phyloP scores from a whole-genome alignment of 106 monocot species.

The Narthecium ossifragum region DNA sequence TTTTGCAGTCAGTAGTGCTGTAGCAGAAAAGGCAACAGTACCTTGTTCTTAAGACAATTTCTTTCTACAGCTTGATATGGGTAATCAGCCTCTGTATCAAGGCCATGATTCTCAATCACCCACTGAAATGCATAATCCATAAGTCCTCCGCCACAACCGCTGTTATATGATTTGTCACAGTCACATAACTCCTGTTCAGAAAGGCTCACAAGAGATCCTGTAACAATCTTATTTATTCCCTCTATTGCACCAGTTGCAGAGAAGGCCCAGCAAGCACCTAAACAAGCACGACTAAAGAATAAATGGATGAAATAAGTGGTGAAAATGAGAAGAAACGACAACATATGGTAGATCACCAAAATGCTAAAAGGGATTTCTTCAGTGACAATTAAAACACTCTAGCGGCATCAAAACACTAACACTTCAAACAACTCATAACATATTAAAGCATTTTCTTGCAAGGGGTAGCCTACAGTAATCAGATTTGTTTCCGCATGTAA shows the following conservation, averaged over 20 bases:
- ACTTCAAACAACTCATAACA: no score
- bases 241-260: constrained; percentile 97
- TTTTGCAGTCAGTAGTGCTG: neutral
- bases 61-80: constrained; percentile 55
- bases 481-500: no score
- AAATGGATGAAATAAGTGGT: no score
- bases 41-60: constrained; percentile 74
- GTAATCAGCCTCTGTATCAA: constrained; percentile 88
- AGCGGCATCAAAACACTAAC: no score
- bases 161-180: constrained; percentile 80
- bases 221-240: constrained; percentile 93
- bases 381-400: no score
- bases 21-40: constrained; percentile 10
- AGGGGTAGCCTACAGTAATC: no score
- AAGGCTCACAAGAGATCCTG: constrained; percentile 82
- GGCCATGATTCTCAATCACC: constrained; percentile 75
- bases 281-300: neutral
- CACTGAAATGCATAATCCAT: constrained; percentile 97
- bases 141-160: constrained; percentile 80
- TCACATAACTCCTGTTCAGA: constrained; percentile 95
- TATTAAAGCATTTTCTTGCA: no score
- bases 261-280: constrained; percentile 99
- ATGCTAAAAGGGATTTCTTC: no score
- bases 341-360: no score
- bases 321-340: no score